These are phyloP conservation scores for Chlamydomonas applanata DNA, from an alignment of 139 green algal genomes.

Conservation along the genomic window DNA sequence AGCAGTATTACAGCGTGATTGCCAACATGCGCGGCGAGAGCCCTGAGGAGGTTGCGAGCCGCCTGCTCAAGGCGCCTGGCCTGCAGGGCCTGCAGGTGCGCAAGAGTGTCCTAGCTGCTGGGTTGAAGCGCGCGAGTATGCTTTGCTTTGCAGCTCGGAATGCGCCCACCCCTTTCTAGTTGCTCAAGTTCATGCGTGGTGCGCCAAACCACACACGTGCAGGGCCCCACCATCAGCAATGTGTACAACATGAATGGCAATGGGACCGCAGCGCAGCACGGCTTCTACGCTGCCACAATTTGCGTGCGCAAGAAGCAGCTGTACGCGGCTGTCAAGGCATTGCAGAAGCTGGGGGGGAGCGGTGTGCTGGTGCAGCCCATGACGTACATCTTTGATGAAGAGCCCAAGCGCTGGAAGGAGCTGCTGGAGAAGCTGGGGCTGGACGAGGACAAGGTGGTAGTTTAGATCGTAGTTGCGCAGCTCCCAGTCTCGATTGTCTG, in stretches of 20 bases:
- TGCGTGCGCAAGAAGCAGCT: slow-evolving; percentile 88
- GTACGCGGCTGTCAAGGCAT: slow-evolving; percentile 82
- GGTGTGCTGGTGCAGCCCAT: slow-evolving; percentile 95
- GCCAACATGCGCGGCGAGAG: slow-evolving; percentile 85
- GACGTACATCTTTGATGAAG: slow-evolving; percentile 99
- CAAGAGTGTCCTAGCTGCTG: not conserved
- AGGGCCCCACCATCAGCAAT: slow-evolving; percentile 88
- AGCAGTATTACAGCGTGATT: slow-evolving; percentile 87
- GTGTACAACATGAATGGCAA: slow-evolving; percentile 35
- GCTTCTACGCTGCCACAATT: slow-evolving; percentile 75
- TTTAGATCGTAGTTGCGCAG: too few species aligned
- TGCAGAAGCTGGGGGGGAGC: slow-evolving; percentile 87
- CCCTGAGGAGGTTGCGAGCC: slow-evolving; percentile 75
- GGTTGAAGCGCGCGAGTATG: not conserved
- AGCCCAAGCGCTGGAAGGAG: slow-evolving; percentile 80
- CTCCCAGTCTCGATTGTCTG: too few species aligned
- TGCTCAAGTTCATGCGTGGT: too few species aligned
- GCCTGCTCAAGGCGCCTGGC: slow-evolving; percentile 47
- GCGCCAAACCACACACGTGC: too few species aligned
- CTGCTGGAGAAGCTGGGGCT: slow-evolving; percentile 73
- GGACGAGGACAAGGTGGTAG: slow-evolving; percentile 13
- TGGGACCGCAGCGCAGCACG: slow-evolving; percentile 20
- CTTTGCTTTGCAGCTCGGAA: too few species aligned
- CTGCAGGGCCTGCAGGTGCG: slow-evolving; percentile 68
- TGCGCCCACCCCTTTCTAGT: too few species aligned